Evolutionary conservation across 495 filamentous ascomycete genomes (phyloP), one percentile per base, ranked within the genome.

Genomic region (Penicillium goetzii): DNA sequence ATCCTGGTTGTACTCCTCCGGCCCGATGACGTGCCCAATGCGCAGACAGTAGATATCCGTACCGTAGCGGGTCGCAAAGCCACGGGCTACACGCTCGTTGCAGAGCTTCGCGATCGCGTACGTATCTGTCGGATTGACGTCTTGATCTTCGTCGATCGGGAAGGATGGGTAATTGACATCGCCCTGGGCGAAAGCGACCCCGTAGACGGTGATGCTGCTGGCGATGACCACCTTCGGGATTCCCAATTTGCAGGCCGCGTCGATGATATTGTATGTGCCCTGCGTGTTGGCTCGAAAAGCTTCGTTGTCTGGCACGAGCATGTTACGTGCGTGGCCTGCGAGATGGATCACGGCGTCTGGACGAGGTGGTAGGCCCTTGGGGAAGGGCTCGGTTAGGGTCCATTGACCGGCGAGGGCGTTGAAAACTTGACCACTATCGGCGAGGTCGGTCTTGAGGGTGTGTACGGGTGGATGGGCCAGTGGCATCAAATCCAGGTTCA

Each of bases 311-410:
- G 85, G 85, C 0, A 84, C 82, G 4, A 84, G 69, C 81, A 88
- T 80, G 68, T 86, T 86, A n/a, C 84, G 74, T 11, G 85, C 80
- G 67, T 84, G 83, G 4, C 83, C 84, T 17, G 83, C 85, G 32
- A 87, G 82, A 68, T 87, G 84, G 55, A 87, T 82, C 12, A 87
- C 81, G 0, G 80, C 84, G 70, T 87, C 85, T 4, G 85, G 83
- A 8, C 77, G 34, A 58, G 69, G 47, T 74, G 78, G 54, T 72
- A 67, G 43, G 55, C 62, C 50, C 69, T 78, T n/a, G 61, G 69
- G 41, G 70, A 75, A 72, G 81, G 85, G 62, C 30, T 80, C 75
- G 21, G 67, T 58, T 52, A 83, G 78, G 65, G 80, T 68, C 73
- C 83, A 86, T 67, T 86, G 81, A 8, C 79, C 77, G n/a, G 81